phyloP scores from a whole-genome alignment of 176 grass and related monocot species.

The Dactylis glomerata region DNA sequence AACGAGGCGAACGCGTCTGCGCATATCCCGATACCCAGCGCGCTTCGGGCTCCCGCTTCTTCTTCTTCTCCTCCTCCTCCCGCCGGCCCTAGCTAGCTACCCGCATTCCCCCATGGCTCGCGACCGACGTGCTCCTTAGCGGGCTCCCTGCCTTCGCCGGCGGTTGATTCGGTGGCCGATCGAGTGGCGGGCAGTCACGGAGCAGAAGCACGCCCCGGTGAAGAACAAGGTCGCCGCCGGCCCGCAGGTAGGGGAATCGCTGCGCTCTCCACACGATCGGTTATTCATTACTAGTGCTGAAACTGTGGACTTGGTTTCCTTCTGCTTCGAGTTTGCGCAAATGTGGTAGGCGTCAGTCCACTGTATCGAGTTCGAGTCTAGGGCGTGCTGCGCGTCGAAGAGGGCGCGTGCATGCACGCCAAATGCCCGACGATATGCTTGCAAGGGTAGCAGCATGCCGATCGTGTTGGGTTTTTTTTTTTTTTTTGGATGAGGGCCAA shows the following conservation, averaged over 20 bases:
- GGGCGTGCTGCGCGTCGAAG: background rate
- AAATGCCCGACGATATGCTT: background rate
- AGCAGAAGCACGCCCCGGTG: no score
- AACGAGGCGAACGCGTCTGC: background rate
- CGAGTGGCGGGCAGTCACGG: background rate
- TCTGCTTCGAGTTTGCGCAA: background rate
- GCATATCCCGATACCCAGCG: background rate
- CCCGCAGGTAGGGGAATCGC: background rate
- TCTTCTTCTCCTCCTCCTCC: background rate
- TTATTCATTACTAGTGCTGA: background rate
- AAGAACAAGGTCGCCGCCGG: background rate
- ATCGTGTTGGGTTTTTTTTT: background rate
- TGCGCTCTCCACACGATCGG: background rate
- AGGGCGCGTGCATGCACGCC: background rate
- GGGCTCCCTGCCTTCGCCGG: background rate
- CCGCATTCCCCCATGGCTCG: background rate
- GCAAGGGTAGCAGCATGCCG: background rate
- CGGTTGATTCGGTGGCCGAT: background rate
- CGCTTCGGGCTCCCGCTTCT: background rate
- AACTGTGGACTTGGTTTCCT: background rate
- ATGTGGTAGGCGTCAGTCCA: background rate
- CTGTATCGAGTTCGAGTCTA: no score
- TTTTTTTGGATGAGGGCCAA: no score
- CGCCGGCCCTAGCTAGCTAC: constrained; percentile 3
- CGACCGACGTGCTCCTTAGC: background rate